Percentiles rank a stretch among this genome's conserved stretches.
phyloP scores from a whole-genome alignment of 176 grass and related monocot genomes.

The Miscanthus lutarioriparius region DNA sequence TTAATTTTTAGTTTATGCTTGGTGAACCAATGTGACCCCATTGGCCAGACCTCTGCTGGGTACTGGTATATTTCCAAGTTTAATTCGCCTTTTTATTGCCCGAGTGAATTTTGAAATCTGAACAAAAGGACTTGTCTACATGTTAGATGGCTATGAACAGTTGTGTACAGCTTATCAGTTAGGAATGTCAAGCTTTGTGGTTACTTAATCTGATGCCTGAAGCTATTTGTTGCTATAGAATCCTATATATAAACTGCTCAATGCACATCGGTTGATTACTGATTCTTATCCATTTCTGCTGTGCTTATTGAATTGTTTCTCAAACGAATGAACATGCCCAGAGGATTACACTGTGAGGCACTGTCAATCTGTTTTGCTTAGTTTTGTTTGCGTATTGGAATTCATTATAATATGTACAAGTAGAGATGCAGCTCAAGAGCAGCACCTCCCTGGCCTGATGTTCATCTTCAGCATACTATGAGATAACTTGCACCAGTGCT shows the following conservation, averaged over 20 bases:
- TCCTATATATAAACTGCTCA: background rate
- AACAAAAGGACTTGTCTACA: background rate
- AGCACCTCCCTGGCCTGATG: background rate
- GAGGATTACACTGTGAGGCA: background rate
- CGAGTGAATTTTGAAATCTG: background rate
- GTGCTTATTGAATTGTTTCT: background rate
- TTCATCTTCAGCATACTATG: background rate
- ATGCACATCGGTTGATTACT: background rate
- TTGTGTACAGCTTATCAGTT: background rate
- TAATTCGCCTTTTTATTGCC: background rate
- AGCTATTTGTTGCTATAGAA: background rate
- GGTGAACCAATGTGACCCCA: slow-evolving; percentile 9
- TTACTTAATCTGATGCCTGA: background rate
- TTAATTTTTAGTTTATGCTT: background rate
- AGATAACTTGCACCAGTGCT: background rate
- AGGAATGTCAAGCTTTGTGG: background rate
- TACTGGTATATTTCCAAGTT: background rate
- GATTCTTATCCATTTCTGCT: background rate
- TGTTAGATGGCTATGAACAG: no score
- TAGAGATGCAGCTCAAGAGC: background rate
- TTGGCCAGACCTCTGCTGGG: background rate
- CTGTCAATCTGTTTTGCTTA: background rate
- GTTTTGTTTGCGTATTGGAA: background rate
- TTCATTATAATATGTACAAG: background rate
- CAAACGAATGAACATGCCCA: background rate